Evolutionary conservation across 2,329 filamentous ascomycete species (phyloP).

Genomic region (Fusarium incarnatum): DNA sequence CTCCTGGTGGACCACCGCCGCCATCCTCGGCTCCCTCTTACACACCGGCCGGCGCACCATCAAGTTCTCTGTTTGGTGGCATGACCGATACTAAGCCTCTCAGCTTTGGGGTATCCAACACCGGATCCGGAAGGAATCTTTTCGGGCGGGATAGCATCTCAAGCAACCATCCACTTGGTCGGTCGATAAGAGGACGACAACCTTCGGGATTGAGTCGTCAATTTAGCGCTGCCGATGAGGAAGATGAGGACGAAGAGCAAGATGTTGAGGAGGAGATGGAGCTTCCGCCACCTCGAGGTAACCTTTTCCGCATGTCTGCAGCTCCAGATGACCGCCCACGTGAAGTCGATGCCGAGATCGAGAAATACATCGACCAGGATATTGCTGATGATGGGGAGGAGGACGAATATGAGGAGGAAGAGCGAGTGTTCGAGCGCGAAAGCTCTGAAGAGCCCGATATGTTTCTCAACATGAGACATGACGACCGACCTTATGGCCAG

Average conservation of each 20-base stretch:
- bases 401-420: slow-evolving; percentile 56
- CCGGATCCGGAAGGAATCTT: slow-evolving; percentile 50
- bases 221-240: slow-evolving; percentile 51
- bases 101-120: slow-evolving; percentile 52
- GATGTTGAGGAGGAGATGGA: slow-evolving; percentile 53
- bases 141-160: slow-evolving; percentile 53
- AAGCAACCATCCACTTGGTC: slow-evolving; percentile 58
- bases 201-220: slow-evolving; percentile 65
- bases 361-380: slow-evolving; percentile 52
- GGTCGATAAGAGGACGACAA: slow-evolving; percentile 58
- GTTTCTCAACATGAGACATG: slow-evolving; percentile 62
- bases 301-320: slow-evolving; percentile 49
- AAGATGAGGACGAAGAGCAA: slow-evolving; percentile 46
- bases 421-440: slow-evolving; percentile 54
- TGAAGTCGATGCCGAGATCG: slow-evolving; percentile 53
- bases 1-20: slow-evolving; percentile 64
- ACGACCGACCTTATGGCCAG: slow-evolving; percentile 54
- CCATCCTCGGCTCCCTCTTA: slow-evolving; percentile 66
- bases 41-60: slow-evolving; percentile 67
- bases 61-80: slow-evolving; percentile 65
- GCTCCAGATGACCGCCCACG: slow-evolving; percentile 31
- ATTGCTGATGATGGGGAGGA: slow-evolving; percentile 53
- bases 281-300: slow-evolving; percentile 48
- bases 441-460: slow-evolving; percentile 59
- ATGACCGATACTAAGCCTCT: slow-evolving; percentile 55